Evolutionary conservation across 768 basidiomycete genomes (phyloP).

Genomic region (Mycena filopes): DNA sequence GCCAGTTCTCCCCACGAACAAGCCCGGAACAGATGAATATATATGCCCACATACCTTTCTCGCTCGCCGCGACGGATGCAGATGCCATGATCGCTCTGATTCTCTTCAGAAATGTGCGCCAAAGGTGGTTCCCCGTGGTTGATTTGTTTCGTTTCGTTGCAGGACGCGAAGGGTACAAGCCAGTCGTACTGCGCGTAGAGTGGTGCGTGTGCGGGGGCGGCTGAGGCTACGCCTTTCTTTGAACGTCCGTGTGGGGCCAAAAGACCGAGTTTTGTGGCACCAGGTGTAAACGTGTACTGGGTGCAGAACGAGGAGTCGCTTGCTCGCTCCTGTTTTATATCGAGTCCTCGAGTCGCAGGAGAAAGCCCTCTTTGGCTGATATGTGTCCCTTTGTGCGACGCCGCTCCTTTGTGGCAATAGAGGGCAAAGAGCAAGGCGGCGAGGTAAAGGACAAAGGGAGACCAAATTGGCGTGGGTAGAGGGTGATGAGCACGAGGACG

Average conservation of each 20-base stretch:
- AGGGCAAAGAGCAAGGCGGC: neutral
- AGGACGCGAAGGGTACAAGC: neutral
- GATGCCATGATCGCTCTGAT: too few species aligned
- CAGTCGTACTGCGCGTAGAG: conserved; percentile 8
- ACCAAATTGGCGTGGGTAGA: neutral
- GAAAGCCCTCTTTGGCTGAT: neutral
- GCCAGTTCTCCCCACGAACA: neutral
- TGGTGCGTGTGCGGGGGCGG: neutral
- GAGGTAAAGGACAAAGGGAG: neutral
- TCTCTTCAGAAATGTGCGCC: neutral
- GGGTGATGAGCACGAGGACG: neutral
- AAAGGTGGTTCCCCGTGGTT: conserved; percentile 2
- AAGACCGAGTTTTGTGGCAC: neutral
- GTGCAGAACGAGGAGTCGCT: neutral
- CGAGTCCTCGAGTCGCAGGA: neutral
- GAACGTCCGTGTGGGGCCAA: neutral
- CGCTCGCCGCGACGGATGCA: neutral
- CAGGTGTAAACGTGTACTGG: neutral
- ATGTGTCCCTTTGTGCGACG: too few species aligned
- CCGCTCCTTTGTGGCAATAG: too few species aligned
- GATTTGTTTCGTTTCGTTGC: too few species aligned
- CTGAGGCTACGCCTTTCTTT: neutral
- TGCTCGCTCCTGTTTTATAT: neutral
- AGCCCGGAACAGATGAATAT: neutral
- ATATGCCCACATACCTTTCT: conserved; percentile 8